Evolutionary conservation across 2,329 filamentous ascomycete species (phyloP), one percentile per base, ranked within the genome.

Genomic region (Ceratocystis lukuohia): DNA sequence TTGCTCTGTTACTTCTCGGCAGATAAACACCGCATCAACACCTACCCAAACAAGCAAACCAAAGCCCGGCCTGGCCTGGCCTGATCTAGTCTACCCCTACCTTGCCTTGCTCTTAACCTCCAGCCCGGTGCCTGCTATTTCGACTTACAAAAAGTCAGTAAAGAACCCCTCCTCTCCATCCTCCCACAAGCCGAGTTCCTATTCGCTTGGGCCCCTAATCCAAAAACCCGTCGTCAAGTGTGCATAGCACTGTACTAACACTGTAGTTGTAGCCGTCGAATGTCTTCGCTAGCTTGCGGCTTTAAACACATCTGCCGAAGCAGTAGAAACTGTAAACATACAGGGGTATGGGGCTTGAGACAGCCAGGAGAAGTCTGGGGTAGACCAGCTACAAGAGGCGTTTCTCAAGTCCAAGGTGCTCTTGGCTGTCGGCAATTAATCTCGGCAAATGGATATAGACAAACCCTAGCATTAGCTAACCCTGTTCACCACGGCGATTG

Each of bases 251-350:
- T 37, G 56, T 59, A 28, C 10, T 12, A 15, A 37, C 56, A 59
- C 56, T 37, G 56, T 59, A 22, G 10, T 15, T 28, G 56, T 59
- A 33, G 28, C 56, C 56, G 56, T 30, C 8, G n/a, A 37, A 37
- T 37, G 28, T 17, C 4, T 28, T 15, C 6, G n/a, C 22, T 59
- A n/a, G 25, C 17, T 37, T 59, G 56, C 28, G 56, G 17, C 56
- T 59, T 59, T 62, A 62, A 62, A 44, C 10, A 37, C 44, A 63
- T 50, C 45, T 63, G 62, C 62, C 62, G 62, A 62, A 63, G 22
- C 10, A 25, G 8, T 25, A 28, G 20, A 53, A 15, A 53, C 22
- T 41, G 37, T 15, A 41, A 53, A 22, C n/a, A 8, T 20, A 25
- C 48, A 53, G 22, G 22, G 22, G 15, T 10, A 8, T 22, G 48